Base-by-base conservation (phyloP, 805 yeast species). In the Schizosaccharomyces cryophilus region DNA sequence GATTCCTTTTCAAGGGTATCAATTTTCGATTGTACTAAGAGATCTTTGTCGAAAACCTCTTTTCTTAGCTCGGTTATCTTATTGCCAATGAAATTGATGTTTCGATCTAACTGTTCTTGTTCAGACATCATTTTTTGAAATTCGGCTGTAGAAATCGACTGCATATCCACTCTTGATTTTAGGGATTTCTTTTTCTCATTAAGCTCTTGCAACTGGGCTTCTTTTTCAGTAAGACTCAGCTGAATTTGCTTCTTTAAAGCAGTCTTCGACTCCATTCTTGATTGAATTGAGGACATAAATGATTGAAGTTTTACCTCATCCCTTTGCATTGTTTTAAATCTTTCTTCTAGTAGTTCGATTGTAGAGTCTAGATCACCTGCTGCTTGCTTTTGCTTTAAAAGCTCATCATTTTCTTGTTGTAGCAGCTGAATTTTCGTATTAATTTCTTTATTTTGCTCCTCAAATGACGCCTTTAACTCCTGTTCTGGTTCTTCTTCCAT, bases 41-140 rank as follows among this genome's bases (percentile, higher is more conserved):
- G 19, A 17, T 51, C 56, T 17, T 21, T 29, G 30, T 51, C 56
- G 9, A 51, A 72, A 9, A 76, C 68, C 54, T 78, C 80, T 58
- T 78, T 80, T 60, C 78, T 70, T 9, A 51, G 35, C 26, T 51
- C 56, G 7, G 19, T 21, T 19, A 51, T 51, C 62, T 77, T 75
- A 56, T 67, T 68, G 19, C 71, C 69, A 17, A 74, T 71, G 2
- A 69, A 66, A 61, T 83, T 87, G 60, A 84, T 74, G 19, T 77
- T 70, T 64, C 76, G 75, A 5, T 82, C 74, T 4, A 84, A 69
- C 58, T 75, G 75, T 31, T 82, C 86, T 62, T 86, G 74, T 66
- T 83, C 86, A 40, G 72, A 71, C 65, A 79, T 81, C 71, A 84
- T 75, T 61, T 75, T 71, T 65, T 87, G 87, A 61, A 87, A 79